Base-by-base conservation (phyloP, 768 basidiomycete genomes). In the Galerina sulciceps region DNA sequence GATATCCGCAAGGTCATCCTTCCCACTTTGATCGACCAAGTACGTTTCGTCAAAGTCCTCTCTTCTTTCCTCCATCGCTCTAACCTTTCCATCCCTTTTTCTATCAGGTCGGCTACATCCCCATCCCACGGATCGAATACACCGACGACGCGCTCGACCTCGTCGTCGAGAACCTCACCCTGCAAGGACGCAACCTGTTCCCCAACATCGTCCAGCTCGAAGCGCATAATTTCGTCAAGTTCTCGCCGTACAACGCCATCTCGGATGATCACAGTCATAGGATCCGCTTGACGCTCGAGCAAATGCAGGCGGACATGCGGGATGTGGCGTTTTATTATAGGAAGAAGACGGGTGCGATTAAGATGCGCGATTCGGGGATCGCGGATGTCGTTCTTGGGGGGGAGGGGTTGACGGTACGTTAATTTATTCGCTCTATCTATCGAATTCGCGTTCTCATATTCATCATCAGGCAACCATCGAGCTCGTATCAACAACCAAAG, bases 111-210 rank as follows among this genome's bases (percentile, higher is more conserved):
- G 89, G 89, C 17, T 90, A 92, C 65, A 69, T 95, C 53, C 94
- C 94, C 8, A 96, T 99, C 63, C 96, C 96, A 0, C 88, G 94
- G 34, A 85, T 95, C 69, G 95, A 97, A 74, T 99, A 97, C 76
- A 90, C 90, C 37, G 94, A 96, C 73, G 88, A 93, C 49, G 69
- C 80, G 8, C 75, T 96, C 59, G 95, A 97, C 65, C n/a, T n/a
- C n/a, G n/a, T n/a, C n/a, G n/a, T n/a, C n/a, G n/a, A n/a, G n/a
- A n/a, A n/a, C n/a, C n/a, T n/a, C n/a, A n/a, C n/a, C n/a, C n/a
- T n/a, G n/a, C n/a, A n/a, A n/a, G n/a, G n/a, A n/a, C n/a, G n/a
- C n/a, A n/a, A n/a, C n/a, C 96, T 71, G 82, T 97, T 35, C 81
- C 94, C 94, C 1, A 93, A 90, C 66, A 67, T 90, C 59, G 80